Percentiles rank a stretch among this genome's conserved stretches.
Evolutionary conservation across 192 early-diverging fungal genomes (phyloP).

Genomic region (Rhizophagus prolifer): DNA sequence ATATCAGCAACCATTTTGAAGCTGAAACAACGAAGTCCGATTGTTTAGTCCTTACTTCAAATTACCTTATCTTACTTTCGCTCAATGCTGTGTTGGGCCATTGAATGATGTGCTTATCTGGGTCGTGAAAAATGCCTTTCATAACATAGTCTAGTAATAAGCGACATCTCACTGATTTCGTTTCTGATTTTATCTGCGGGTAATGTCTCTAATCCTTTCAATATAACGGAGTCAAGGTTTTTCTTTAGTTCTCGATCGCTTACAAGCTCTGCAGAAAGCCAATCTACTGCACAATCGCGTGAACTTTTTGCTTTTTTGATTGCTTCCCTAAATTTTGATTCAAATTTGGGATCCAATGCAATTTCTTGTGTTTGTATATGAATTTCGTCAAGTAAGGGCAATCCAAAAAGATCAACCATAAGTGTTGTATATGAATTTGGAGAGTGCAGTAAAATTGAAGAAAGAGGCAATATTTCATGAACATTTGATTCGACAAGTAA

Average conservation of each 20-base stretch:
- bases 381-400: constrained; percentile 7
- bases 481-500: constrained; percentile 20
- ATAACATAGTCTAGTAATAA: constrained; percentile 14
- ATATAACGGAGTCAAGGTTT: constrained; percentile 4
- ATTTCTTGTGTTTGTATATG: neutral
- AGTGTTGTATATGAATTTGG: neutral
- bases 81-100: constrained; percentile 26
- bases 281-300: constrained; percentile 1
- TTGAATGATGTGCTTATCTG: constrained; percentile 6
- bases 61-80: no score
- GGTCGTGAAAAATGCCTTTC: constrained; percentile 1
- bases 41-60: no score
- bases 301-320: constrained; percentile 2
- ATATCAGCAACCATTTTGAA: no score
- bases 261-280: neutral
- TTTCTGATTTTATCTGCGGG: constrained; percentile 5
- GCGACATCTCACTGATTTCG: constrained; percentile 16
- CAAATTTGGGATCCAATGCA: constrained; percentile 1
- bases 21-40: no score
- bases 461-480: constrained; percentile 13
- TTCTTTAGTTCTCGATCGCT: neutral
- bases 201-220: neutral
- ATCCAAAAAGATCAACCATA: constrained; percentile 16
- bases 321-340: constrained; percentile 12
- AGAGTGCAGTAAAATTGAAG: constrained; percentile 9